phyloP scores from a whole-genome alignment of 2,329 filamentous ascomycete species.

The Trichoderma afroharzianum region DNA sequence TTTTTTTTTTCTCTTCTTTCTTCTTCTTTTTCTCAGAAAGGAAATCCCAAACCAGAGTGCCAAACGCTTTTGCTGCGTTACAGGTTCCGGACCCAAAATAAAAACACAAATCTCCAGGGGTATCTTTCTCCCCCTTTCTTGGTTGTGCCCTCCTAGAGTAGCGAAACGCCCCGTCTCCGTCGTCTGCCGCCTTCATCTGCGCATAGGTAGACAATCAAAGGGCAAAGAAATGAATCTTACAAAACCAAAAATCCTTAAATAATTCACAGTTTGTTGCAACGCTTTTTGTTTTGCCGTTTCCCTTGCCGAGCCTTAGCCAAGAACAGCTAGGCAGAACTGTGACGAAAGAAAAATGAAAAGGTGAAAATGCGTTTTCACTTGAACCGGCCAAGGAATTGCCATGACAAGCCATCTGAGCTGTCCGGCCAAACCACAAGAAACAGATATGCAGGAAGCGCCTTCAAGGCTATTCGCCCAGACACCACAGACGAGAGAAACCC shows the following conservation, averaged over 20 bases:
- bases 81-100: slow-evolving; percentile 5
- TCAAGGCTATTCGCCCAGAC: not conserved
- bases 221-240: slow-evolving; percentile 10
- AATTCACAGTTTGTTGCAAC: slow-evolving; percentile 16
- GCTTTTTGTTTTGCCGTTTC: slow-evolving; percentile 14
- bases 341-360: slow-evolving; percentile 3
- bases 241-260: slow-evolving; percentile 16
- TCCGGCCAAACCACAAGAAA: not conserved
- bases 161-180: slow-evolving; percentile 14
- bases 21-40: not conserved
- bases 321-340: slow-evolving; percentile 16
- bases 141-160: slow-evolving; percentile 4
- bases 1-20: not conserved
- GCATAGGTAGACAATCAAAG: slow-evolving; percentile 14
- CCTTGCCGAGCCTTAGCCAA: slow-evolving; percentile 15
- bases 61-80: slow-evolving; percentile 1
- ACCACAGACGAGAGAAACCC: not conserved
- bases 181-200: slow-evolving; percentile 14
- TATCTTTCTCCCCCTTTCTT: not conserved
- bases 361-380: not conserved
- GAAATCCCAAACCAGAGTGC: not conserved
- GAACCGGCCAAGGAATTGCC: slow-evolving; percentile 5
- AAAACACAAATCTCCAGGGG: slow-evolving; percentile 5
- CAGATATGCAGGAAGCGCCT: not conserved
- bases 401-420: not conserved